A percentile compares a stretch with the other conserved stretches of the same genome.
Conservation (phyloP, 768 basidiomycete species). For the Multifurca ochricompacta region DNA sequence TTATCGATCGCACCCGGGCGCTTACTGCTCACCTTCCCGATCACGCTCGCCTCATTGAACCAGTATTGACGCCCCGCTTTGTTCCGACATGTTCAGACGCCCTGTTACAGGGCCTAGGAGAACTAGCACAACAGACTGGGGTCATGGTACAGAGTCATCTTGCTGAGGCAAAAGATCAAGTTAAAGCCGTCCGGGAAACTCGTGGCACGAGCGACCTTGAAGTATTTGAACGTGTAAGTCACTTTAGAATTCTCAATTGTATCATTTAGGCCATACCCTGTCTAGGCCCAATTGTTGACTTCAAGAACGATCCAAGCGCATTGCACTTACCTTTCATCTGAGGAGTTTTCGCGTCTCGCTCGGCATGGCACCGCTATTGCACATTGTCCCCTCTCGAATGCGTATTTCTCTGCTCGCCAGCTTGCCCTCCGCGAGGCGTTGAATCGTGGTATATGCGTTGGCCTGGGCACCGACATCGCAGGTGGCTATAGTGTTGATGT, state of each 20-base stretch:
- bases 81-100: constrained; percentile 80
- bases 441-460: constrained; percentile 53
- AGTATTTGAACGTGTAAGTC: constrained; percentile 58
- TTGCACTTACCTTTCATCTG: constrained; percentile 67
- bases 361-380: constrained; percentile 55
- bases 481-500: constrained; percentile 80
- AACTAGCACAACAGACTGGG: constrained; percentile 38
- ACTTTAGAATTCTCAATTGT: neutral
- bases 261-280: neutral
- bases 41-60: constrained; percentile 54
- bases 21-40: constrained; percentile 34
- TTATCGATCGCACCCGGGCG: constrained; percentile 44
- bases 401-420: constrained; percentile 71
- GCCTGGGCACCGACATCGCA: constrained; percentile 79
- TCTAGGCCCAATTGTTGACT: constrained; percentile 48
- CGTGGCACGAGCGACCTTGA: constrained; percentile 63
- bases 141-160: constrained; percentile 73
- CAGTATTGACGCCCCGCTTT: constrained; percentile 84
- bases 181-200: constrained; percentile 58
- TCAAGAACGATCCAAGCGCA: constrained; percentile 74
- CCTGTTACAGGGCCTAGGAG: constrained; percentile 54
- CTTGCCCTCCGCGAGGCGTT: constrained; percentile 70
- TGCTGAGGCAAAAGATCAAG: constrained; percentile 70
- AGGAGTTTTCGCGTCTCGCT: constrained; percentile 45
- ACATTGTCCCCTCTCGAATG: constrained; percentile 85